Conservation (phyloP, 768 basidiomycete genomes). For the Cystobasidium onofrii region DNA sequence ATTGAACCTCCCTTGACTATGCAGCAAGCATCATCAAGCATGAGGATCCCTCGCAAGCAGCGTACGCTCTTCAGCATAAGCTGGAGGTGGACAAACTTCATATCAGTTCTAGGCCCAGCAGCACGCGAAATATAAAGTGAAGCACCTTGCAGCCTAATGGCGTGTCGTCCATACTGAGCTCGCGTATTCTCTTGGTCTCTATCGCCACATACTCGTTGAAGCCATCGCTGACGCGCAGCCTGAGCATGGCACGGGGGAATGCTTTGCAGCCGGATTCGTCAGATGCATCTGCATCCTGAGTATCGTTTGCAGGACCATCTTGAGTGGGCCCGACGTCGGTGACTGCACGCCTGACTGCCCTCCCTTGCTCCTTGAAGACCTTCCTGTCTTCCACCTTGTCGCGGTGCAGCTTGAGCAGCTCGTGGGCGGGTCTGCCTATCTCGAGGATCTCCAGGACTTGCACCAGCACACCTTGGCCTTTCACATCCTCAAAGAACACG, state of each 20-base stretch:
- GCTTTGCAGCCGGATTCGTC: conserved; percentile 35
- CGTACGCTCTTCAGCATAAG: conserved; percentile 62
- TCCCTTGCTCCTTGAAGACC: conserved; percentile 41
- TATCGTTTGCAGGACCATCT: conserved; percentile 58
- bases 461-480: conserved; percentile 52
- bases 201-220: conserved; percentile 59
- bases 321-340: conserved; percentile 52
- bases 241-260: conserved; percentile 73
- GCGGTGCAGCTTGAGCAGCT: conserved; percentile 61
- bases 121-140: neutral
- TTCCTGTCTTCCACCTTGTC: conserved; percentile 60
- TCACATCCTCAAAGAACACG: conserved; percentile 3
- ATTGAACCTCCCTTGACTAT: conserved; percentile 31
- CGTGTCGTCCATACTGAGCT: conserved; percentile 65
- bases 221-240: conserved; percentile 72
- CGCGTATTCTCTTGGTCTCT: conserved; percentile 63
- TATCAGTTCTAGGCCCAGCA: too few species aligned
- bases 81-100: conserved; percentile 50
- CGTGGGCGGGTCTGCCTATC: conserved; percentile 73
- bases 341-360: neutral
- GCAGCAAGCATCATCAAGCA: conserved; percentile 65
- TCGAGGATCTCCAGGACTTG: conserved; percentile 73
- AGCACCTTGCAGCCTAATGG: conserved; percentile 73
- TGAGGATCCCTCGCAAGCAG: conserved; percentile 63
- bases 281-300: conserved; percentile 38